These are phyloP conservation scores for Camillea tinctor DNA, from an alignment of 2,329 filamentous ascomycete genomes.

Conservation along the genomic window DNA sequence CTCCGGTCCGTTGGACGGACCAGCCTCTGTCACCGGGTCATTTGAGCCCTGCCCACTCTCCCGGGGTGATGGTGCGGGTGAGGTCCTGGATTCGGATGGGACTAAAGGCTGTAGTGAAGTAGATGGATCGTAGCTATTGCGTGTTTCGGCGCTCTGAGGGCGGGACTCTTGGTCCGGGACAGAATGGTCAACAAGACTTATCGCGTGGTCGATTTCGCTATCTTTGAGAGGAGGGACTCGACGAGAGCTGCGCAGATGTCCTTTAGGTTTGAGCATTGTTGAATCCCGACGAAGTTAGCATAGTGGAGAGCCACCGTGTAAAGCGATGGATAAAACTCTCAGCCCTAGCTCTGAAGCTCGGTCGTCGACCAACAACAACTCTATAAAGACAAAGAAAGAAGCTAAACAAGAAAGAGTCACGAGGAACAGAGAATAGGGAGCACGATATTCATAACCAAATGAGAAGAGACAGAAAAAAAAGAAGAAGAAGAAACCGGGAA, in stretches of 20 bases:
- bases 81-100: conserved; percentile 21
- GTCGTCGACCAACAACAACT: neutral
- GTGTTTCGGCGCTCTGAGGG: conserved; percentile 16
- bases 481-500: neutral
- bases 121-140: conserved; percentile 14
- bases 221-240: conserved; percentile 56
- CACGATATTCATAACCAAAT: neutral
- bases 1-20: conserved; percentile 15
- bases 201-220: conserved; percentile 68
- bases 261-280: conserved; percentile 40
- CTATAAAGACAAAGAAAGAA: conserved; percentile 3
- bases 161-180: conserved; percentile 14
- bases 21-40: conserved; percentile 10
- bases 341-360: conserved; percentile 1
- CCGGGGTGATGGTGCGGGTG: conserved; percentile 18
- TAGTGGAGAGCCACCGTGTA: conserved; percentile 20
- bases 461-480: neutral
- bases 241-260: conserved; percentile 48
- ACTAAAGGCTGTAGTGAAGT: conserved; percentile 21
- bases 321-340: conserved; percentile 13
- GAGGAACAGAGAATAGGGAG: no score
- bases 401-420: conserved; percentile 4
- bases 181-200: conserved; percentile 62
- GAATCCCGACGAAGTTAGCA: conserved; percentile 19
- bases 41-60: conserved; percentile 8